Conservation (phyloP, 129 eudicot genomes). For the Tagetes patula region DNA sequence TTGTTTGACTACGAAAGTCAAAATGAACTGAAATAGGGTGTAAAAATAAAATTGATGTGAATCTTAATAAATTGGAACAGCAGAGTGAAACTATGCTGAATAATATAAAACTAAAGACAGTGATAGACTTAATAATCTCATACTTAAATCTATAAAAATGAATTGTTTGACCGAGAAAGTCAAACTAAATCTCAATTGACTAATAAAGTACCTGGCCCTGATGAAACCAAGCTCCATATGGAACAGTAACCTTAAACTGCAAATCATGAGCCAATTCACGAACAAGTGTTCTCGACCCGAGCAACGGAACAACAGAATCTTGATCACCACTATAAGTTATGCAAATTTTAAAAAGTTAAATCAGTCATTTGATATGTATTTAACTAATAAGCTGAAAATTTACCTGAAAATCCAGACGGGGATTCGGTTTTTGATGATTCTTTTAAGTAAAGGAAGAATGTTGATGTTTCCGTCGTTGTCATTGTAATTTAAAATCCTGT, state of each 20-base stretch:
- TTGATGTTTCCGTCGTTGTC: conserved; percentile 65
- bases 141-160: neutral
- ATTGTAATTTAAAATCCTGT: conserved; percentile 60
- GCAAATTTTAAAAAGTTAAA: neutral
- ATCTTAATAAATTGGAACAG: neutral
- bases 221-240: conserved; percentile 93
- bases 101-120: too few relatives aligned
- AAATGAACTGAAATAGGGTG: neutral
- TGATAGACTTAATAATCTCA: neutral
- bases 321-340: conserved; percentile 75
- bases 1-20: conserved; percentile 6
- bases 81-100: neutral
- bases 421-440: conserved; percentile 59
- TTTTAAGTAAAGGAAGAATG: conserved; percentile 79
- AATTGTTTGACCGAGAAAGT: conserved; percentile 10
- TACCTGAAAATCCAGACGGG: conserved; percentile 97
- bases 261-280: conserved; percentile 86
- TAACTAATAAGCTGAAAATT: neutral
- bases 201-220: conserved; percentile 70
- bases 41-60: neutral
- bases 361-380: neutral
- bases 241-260: conserved; percentile 69
- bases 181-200: conserved; percentile 13
- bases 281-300: conserved; percentile 85
- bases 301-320: conserved; percentile 93